Evolutionary conservation across 2,329 filamentous ascomycete species (phyloP), one percentile per base, ranked within the genome.

Genomic region (Tolypocladium album): DNA sequence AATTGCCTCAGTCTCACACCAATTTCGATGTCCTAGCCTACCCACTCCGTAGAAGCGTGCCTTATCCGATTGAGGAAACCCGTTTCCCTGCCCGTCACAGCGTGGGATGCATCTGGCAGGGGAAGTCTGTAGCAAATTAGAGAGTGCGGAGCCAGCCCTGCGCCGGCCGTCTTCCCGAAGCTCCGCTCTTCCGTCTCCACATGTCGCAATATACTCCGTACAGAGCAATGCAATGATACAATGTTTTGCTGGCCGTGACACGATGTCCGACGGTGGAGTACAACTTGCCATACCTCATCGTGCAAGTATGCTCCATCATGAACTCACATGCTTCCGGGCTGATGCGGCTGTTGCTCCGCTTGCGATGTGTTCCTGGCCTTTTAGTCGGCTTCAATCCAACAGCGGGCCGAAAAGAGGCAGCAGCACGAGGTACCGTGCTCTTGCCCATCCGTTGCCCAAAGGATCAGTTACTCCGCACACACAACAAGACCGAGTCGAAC

Each of bases 241-340:
- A 27, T 15, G 11, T 52, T 52, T 27, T 4, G 15, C 27, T 2
- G 17, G 27, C 47, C 20, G 47, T 15, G 27, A 34, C 20, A 27
- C 34, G 27, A 9, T n/a, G 27, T 36, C n/a, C 11, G 31, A 53
- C 3, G 50, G 17, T 34, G 50, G 50, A 34, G 50, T 13, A 20
- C 31, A 38, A 8, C 31, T 38, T n/a, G 50, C 27, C 27, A 13
- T 12, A 9, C 9, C 27, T 34, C 9, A 24, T 27, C 45, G 47
- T 53, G 31, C 12, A 31, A 36, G 50, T 11, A 34, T 4, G 1
- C 17, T n/a, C 24, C 27, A 9, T 22, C 38, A 56, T 24, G 59
- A 62, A 61, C 65, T 70, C 68, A 70, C 68, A 70, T 70, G 68
- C 64, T 64, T 34, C 56, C 58, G 47, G 58, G 59, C 63, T 61